Conservation (phyloP, 805 yeast genomes). For the Candida parachauliodes region DNA sequence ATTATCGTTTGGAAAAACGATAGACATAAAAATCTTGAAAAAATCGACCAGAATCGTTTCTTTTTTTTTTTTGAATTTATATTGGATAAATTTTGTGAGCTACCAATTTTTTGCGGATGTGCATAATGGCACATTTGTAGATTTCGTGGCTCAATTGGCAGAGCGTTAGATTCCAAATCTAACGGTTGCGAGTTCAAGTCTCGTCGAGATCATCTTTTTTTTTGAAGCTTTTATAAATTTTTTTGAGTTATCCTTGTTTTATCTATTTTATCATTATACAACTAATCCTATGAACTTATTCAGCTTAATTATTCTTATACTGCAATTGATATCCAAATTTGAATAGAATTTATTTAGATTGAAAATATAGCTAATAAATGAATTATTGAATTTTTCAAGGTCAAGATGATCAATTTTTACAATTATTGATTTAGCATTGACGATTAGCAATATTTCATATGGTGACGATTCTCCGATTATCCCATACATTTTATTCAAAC, state of each 20-base stretch:
- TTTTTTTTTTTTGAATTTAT: too few species aligned
- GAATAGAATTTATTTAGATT: slow-evolving; percentile 24
- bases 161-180: slow-evolving; percentile 46
- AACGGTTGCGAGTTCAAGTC: slow-evolving; percentile 81
- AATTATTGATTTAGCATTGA: slow-evolving; percentile 13
- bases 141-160: slow-evolving; percentile 30
- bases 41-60: too few species aligned
- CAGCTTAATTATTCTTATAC: slow-evolving; percentile 14
- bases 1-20: too few species aligned
- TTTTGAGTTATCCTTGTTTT: neutral
- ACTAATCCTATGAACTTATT: slow-evolving; percentile 20
- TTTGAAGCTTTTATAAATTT: neutral
- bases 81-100: too few species aligned
- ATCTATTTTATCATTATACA: slow-evolving; percentile 6
- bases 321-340: slow-evolving; percentile 16
- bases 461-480: slow-evolving; percentile 30
- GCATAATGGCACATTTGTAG: too few species aligned
- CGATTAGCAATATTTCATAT: slow-evolving; percentile 23
- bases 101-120: too few species aligned
- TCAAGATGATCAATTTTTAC: slow-evolving; percentile 30
- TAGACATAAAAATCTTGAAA: too few species aligned
- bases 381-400: slow-evolving; percentile 23
- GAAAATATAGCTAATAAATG: slow-evolving; percentile 30
- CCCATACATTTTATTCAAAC: slow-evolving; percentile 29
- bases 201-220: slow-evolving; percentile 59